Evolutionary conservation across 2,329 filamentous ascomycete genomes (phyloP), one percentile per base, ranked within the genome.

Genomic region (Colletotrichum trifolii): DNA sequence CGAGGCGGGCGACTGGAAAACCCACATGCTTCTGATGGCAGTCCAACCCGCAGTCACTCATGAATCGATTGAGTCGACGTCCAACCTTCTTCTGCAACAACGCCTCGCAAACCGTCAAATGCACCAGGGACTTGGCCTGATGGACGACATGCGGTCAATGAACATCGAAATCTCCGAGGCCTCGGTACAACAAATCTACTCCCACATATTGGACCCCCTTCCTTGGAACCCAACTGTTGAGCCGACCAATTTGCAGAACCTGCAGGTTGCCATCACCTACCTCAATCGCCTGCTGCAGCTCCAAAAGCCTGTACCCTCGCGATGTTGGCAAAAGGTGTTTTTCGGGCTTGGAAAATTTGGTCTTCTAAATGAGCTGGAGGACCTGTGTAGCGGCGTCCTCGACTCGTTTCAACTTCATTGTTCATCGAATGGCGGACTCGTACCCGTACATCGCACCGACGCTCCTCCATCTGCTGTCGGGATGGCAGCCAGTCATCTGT

Each of bases 361-460:
- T 10, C 79, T 77, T 12, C 72, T 85, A 10, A 71, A 77, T 2
- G 80, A 83, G n/a, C 70, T 86, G 3, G 79, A 83, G 54, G 76
- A 76, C 42, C 64, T 85, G 2, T 77, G 77, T 11, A 67, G 81
- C 12, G 78, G 83, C 49, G 70, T 86, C 52, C 73, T 82, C 9
- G 71, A 79, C 15, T 65, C 80, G 45, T 81, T 82, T 67, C 68
- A 69, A 33, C 35, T 6, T 60, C 57, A n/a, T 67, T 43, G 8
- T 73, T 70, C 70, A 60, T 70, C 64, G n/a, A 48, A 69, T 6
- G 64, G 70, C 43, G 73, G 72, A 59, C 71, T 82, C 42, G 73
- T 84, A 39, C 79, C 80, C 0, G 74, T 85, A 35, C 80, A 85
- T 59, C 70, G 73, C 5, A 69, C 72, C 7, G 83, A 87, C 66